These are phyloP conservation scores for Fusarium coffeatum DNA, from an alignment of 2,329 filamentous ascomycete species.

Conservation along the genomic window DNA sequence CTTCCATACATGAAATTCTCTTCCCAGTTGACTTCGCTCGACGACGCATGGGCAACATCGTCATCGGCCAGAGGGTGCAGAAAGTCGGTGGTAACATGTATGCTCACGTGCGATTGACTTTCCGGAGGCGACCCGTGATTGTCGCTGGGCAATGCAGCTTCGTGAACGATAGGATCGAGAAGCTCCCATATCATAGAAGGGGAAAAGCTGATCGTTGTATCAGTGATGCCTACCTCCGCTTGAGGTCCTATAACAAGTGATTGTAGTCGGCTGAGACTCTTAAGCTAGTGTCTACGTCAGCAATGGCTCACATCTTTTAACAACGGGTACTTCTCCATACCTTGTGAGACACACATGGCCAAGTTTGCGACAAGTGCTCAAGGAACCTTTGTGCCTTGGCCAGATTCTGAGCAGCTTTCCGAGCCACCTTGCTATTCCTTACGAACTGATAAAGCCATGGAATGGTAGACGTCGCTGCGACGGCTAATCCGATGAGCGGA, in stretches of 20 bases:
- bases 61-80: conserved; percentile 17
- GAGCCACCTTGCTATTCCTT: conserved; percentile 4
- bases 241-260: neutral
- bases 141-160: neutral
- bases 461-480: conserved; percentile 18
- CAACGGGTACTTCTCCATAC: neutral
- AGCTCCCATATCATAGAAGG: conserved; percentile 26
- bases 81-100: conserved; percentile 23
- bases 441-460: conserved; percentile 18
- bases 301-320: too few relatives aligned
- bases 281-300: neutral
- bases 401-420: neutral
- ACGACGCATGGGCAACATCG: neutral
- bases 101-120: neutral
- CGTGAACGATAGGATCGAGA: neutral
- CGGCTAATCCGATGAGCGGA: conserved; percentile 1
- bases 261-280: neutral
- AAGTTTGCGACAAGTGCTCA: neutral
- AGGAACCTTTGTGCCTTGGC: conserved; percentile 3
- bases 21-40: neutral
- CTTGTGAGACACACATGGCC: conserved; percentile 13
- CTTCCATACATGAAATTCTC: neutral
- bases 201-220: conserved; percentile 6
- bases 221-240: neutral
- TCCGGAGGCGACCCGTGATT: neutral